phyloP scores from a whole-genome alignment of 495 filamentous ascomycete genomes.

The Trichoderma erinaceum region DNA sequence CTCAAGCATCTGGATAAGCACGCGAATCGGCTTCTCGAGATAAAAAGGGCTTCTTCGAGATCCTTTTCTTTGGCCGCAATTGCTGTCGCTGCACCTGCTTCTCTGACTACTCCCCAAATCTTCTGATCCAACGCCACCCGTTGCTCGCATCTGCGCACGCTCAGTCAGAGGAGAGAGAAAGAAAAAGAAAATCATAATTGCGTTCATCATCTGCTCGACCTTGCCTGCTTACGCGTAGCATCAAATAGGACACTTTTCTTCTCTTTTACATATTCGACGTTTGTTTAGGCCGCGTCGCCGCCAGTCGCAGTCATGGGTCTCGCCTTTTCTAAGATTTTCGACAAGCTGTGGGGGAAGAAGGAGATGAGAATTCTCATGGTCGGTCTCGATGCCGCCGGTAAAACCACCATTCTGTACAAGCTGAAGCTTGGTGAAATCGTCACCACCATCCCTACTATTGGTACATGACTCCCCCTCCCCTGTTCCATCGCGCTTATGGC shows the following conservation, averaged over 20 bases:
- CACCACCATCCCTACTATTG: conserved; percentile 98
- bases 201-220: not conserved
- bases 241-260: conserved; percentile 8
- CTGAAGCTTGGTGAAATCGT: conserved; percentile 99
- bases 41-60: not conserved
- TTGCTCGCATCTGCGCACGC: not conserved
- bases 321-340: conserved; percentile 86
- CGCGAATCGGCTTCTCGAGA: not conserved
- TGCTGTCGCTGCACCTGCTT: not conserved
- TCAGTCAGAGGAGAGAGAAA: not conserved
- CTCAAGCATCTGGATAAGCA: not conserved
- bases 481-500: conserved; percentile 21
- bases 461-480: conserved; percentile 52
- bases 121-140: not conserved
- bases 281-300: conserved; percentile 15
- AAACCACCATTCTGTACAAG: conserved; percentile 99
- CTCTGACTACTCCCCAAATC: not conserved
- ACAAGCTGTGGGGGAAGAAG: conserved; percentile 95
- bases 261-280: conserved; percentile 1
- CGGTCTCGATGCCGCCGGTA: conserved; percentile 97
- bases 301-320: conserved; percentile 78
- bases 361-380: conserved; percentile 99
- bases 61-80: not conserved
- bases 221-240: conserved; percentile 16
- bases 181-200: not conserved